These are phyloP conservation scores for Lasiosphaeris hirsuta DNA, from an alignment of 495 filamentous ascomycete genomes.

Conservation along the genomic window DNA sequence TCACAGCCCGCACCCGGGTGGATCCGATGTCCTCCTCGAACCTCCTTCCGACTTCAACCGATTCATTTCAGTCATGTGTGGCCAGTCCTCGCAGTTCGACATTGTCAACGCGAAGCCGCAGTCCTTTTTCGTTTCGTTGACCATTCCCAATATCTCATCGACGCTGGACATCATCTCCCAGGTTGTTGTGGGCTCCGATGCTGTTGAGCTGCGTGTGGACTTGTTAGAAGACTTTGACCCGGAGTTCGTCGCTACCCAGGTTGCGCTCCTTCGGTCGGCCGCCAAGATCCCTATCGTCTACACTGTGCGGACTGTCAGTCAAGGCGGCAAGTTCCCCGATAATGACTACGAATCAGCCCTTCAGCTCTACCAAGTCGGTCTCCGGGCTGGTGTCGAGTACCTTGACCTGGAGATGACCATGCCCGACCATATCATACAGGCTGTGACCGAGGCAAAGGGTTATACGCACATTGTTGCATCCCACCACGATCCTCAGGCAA, in stretches of 20 bases:
- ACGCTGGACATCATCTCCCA: conserved; percentile 62
- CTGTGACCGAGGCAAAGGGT: conserved; percentile 65
- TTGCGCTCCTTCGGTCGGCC: conserved; percentile 71
- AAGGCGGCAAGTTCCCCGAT: conserved; percentile 89
- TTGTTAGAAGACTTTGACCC: conserved; percentile 72
- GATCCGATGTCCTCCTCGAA: conserved; percentile 54
- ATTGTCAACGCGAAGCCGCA: conserved; percentile 65
- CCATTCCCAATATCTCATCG: conserved; percentile 67
- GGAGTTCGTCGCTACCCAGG: conserved; percentile 77
- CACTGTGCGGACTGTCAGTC: conserved; percentile 79
- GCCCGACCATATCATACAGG: conserved; percentile 66
- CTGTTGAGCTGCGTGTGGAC: conserved; percentile 92
- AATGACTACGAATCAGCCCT: conserved; percentile 63
- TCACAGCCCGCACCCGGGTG: conserved; percentile 67
- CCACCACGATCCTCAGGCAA: conserved; percentile 81
- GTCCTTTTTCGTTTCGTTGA: conserved; percentile 91
- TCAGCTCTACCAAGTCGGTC: conserved; percentile 70
- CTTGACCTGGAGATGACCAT: conserved; percentile 91
- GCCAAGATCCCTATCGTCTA: conserved; percentile 88
- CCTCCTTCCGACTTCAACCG: conserved; percentile 74
- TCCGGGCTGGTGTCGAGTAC: conserved; percentile 84
- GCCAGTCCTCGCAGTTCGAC: conserved; percentile 61
- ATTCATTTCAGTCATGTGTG: conserved; percentile 72
- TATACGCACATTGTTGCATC: conserved; percentile 82
- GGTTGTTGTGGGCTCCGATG: conserved; percentile 82